Conservation (phyloP, 1,284 basidiomycete genomes). For the Stygiomarasmius scandens region DNA sequence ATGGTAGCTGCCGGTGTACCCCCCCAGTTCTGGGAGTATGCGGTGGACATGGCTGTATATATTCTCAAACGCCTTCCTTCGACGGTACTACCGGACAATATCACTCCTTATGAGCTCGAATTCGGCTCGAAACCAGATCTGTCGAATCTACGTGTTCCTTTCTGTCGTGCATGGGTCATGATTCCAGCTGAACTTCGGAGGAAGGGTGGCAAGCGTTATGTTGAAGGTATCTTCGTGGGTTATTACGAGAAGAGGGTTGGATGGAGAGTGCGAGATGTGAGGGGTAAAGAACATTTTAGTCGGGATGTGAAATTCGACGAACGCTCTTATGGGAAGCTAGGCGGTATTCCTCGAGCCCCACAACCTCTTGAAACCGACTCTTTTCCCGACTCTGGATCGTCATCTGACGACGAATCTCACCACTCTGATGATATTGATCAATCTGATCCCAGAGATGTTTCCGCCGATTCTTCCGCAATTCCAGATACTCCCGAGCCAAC, state of each 20-base stretch:
- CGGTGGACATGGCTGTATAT: conserved; percentile 22
- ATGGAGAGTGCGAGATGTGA: conserved; percentile 7
- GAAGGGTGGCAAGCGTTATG: conserved; percentile 18
- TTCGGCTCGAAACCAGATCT: too few species aligned
- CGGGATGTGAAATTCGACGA: conserved; percentile 13
- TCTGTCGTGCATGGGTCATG: conserved; percentile 25
- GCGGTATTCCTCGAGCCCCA: background rate
- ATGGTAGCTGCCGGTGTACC: conserved; percentile 27
- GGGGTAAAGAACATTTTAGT: background rate
- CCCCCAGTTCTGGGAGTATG: conserved; percentile 26
- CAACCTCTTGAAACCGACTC: too few species aligned
- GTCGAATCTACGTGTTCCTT: conserved; percentile 30
- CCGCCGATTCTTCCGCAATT: too few species aligned
- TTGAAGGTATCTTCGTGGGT: conserved; percentile 11
- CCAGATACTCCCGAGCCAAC: too few species aligned
- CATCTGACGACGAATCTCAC: too few species aligned
- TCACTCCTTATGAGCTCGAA: too few species aligned
- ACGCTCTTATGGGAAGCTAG: background rate
- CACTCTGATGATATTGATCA: too few species aligned
- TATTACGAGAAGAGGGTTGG: conserved; percentile 11
- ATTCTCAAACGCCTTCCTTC: conserved; percentile 27
- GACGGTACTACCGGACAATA: conserved; percentile 29
- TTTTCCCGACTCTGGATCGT: too few species aligned
- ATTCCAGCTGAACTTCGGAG: conserved; percentile 22
- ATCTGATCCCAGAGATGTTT: too few species aligned